Conservation (phyloP, 75 land plant species). For the Ceratopteris richardii region DNA sequence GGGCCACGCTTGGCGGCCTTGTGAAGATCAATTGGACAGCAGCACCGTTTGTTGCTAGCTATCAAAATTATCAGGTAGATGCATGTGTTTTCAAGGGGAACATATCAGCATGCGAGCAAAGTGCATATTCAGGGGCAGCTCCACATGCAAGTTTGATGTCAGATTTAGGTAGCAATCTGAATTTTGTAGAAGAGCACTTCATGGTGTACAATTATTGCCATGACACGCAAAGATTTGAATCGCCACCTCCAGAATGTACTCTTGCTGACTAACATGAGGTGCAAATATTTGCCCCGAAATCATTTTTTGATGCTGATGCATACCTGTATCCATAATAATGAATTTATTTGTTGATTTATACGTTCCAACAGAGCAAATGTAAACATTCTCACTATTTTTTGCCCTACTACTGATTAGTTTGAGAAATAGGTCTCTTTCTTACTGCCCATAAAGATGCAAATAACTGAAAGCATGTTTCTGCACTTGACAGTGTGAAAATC, state of each 20-base stretch:
- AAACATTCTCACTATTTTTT: too few species aligned
- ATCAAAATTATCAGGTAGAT: conserved; percentile 1
- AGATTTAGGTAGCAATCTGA: background rate
- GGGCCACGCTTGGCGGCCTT: conserved; percentile 22
- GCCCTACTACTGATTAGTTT: too few species aligned
- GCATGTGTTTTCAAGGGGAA: conserved; percentile 9
- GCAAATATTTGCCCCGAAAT: too few species aligned
- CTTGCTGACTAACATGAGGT: too few species aligned
- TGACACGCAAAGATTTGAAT: conserved; percentile 10
- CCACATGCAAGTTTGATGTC: background rate
- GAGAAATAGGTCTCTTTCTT: too few species aligned
- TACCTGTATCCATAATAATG: too few species aligned
- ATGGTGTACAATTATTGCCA: conserved; percentile 23
- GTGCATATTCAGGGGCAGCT: background rate
- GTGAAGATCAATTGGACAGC: conserved; percentile 26
- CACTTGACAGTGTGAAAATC: too few species aligned
- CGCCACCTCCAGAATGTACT: conserved; percentile 13
- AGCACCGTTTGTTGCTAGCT: conserved; percentile 22
- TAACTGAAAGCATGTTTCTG: too few species aligned
- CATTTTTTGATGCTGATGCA: too few species aligned
- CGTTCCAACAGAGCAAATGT: too few species aligned
- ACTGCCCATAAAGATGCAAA: too few species aligned
- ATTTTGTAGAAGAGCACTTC: conserved; percentile 5
- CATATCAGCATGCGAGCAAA: background rate
- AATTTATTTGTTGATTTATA: too few species aligned